phyloP scores from a whole-genome alignment of 164 flowering plant genomes.

The Stephania japonica region DNA sequence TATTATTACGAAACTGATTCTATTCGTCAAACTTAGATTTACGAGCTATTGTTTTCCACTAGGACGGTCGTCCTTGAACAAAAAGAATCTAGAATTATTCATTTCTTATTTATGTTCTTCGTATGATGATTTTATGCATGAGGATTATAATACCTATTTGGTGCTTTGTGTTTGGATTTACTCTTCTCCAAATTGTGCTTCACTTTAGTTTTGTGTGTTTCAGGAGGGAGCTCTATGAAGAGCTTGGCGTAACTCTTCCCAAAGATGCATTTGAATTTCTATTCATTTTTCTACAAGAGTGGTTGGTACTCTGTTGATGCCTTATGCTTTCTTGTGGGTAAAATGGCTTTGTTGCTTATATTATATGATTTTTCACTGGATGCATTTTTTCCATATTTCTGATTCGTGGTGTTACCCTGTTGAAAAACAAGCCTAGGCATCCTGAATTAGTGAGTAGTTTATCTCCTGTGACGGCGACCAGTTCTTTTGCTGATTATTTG shows the following conservation, averaged over 20 bases:
- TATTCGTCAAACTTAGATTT: too few species aligned
- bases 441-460: neutral
- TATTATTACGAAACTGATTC: too few species aligned
- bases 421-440: neutral
- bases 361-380: neutral
- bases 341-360: neutral
- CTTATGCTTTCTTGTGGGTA: neutral
- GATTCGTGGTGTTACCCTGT: neutral
- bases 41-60: too few species aligned
- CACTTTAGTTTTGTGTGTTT: conserved; percentile 13
- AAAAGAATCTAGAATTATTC: neutral
- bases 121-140: neutral
- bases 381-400: neutral
- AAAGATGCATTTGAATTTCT: conserved; percentile 84
- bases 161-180: neutral
- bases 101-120: neutral
- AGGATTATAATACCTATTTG: neutral
- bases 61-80: too few species aligned
- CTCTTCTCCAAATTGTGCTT: neutral
- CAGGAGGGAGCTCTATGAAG: conserved; percentile 97
- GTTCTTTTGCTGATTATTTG: neutral
- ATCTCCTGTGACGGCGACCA: neutral
- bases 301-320: conserved; percentile 39
- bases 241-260: conserved; percentile 77
- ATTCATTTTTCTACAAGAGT: conserved; percentile 62